Conservation (phyloP, 495 filamentous ascomycete species). For the Beverwykella pulmonaria region DNA sequence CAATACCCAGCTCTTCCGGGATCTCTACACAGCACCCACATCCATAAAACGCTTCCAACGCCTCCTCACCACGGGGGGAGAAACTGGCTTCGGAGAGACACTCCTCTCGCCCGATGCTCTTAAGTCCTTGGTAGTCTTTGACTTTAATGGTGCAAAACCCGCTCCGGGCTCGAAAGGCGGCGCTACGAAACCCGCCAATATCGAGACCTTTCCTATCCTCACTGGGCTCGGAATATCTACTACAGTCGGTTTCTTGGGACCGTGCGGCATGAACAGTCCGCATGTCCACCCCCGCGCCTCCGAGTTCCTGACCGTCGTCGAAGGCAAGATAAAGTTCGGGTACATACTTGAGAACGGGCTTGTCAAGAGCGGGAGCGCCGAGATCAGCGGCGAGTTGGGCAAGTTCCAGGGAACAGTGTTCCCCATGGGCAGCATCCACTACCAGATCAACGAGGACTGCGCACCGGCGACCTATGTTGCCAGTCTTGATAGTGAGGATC, state of each 20-base stretch:
- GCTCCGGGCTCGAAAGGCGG: conserved; percentile 23
- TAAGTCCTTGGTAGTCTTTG: conserved; percentile 29
- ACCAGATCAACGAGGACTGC: conserved; percentile 58
- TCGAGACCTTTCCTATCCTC: conserved; percentile 51
- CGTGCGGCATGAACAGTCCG: conserved; percentile 54
- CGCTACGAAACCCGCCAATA: conserved; percentile 41
- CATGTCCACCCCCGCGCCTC: conserved; percentile 55
- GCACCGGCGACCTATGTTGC: conserved; percentile 55
- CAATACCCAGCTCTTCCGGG: conserved; percentile 8
- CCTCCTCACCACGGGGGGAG: conserved; percentile 28
- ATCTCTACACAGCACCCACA: conserved; percentile 18
- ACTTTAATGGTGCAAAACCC: conserved; percentile 39
- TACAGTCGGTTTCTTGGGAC: conserved; percentile 47
- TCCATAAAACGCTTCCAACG: conserved; percentile 38
- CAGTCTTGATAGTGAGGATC: conserved; percentile 54
- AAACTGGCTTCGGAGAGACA: conserved; percentile 12
- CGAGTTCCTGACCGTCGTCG: conserved; percentile 52
- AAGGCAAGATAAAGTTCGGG: conserved; percentile 52
- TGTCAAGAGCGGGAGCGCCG: conserved; percentile 30
- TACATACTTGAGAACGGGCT: conserved; percentile 57
- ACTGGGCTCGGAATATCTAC: conserved; percentile 48
- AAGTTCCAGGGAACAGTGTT: conserved; percentile 54
- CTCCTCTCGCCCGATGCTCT: conserved; percentile 29
- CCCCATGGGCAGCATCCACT: conserved; percentile 55
- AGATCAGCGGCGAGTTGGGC: conserved; percentile 46